These are phyloP conservation scores for Tricholoma bakamatsutake DNA, from an alignment of 768 basidiomycete species.

Conservation along the genomic window DNA sequence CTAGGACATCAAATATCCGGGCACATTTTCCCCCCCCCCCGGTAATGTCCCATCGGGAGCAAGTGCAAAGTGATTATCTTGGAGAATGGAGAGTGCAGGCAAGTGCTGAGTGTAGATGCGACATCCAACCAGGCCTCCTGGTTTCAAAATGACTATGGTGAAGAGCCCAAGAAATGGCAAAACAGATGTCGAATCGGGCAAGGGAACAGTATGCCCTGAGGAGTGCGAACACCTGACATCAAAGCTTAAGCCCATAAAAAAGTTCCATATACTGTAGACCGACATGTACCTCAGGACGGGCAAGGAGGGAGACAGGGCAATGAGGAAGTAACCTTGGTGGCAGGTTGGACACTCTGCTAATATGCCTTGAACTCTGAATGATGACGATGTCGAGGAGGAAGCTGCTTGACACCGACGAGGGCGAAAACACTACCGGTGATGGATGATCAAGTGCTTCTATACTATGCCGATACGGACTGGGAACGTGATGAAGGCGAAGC, in stretches of 20 bases:
- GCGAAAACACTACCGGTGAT: too few species aligned
- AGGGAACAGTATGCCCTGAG: constrained; percentile 3
- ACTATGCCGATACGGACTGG: too few species aligned
- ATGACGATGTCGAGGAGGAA: too few species aligned
- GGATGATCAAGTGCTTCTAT: too few species aligned
- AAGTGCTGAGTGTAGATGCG: constrained; percentile 3
- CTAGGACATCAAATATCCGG: constrained; percentile 8
- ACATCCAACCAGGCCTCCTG: constrained; percentile 5
- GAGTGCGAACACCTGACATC: constrained; percentile 6
- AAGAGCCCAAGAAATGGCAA: constrained; percentile 8
- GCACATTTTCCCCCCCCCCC: constrained; percentile 4
- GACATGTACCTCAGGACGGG: constrained; percentile 8
- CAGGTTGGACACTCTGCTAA: constrained; percentile 9
- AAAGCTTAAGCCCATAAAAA: constrained; percentile 1
- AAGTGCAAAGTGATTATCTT: constrained; percentile 2
- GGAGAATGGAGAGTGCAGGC: constrained; percentile 8
- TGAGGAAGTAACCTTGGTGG: constrained; percentile 7
- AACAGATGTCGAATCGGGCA: constrained; percentile 8
- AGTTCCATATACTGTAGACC: background rate
- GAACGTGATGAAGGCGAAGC: too few species aligned
- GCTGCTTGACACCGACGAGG: too few species aligned
- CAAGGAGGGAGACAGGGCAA: constrained; percentile 9
- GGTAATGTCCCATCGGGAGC: constrained; percentile 7
- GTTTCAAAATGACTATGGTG: constrained; percentile 7
- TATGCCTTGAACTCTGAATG: background rate